Evolutionary conservation across 169 alveolate genomes (phyloP), one percentile per base, ranked within the genome.

Genomic region (Toxoplasma gondii): DNA sequence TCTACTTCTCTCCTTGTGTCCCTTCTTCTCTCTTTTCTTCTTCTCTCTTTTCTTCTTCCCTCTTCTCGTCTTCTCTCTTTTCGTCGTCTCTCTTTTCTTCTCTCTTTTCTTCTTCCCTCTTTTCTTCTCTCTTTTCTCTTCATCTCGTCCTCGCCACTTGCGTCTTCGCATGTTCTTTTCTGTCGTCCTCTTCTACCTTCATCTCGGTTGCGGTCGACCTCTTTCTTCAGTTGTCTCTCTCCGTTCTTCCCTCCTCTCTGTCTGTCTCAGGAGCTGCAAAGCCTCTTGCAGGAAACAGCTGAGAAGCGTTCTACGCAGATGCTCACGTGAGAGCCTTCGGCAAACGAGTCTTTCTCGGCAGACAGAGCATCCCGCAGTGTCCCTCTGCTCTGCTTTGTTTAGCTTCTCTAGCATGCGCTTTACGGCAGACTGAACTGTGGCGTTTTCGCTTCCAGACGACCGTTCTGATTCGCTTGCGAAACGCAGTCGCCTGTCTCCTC

Each of bases 231-330:
- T 1, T 44, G 39, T 16, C 43, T n/a, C 24, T 12, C n/a, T 17
- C 84, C 19, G 7, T 24, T 82, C 39, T 36, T 31, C 41, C 12
- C 41, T 5, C 39, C 88, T 12, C 67, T 19, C 39, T 39, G 22
- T 39, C 43, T 12, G 67, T 45, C 53, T 34, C 54, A 82, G 91
- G 94, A 84, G 58, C 70, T 84, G 24, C 94, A 92, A 82, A 83
- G 67, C 39, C 91, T 91, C 82, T 74, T 91, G 4, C 91, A 80
- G n/a, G 94, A 91, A 36, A 83, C 82, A 22, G 69, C 91, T 0
- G 91, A 53, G 74, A 43, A 81, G 44, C 82, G 44, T 0, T 53
- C 64, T 44, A 91, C 94, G 19, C 94, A 80, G 39, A 80, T 53
- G 22, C 38, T 80, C 54, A 83, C 82, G 94, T 91, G 53, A 91